phyloP scores from a whole-genome alignment of 148 eudicot genomes.

The Hydrangea macrophylla region DNA sequence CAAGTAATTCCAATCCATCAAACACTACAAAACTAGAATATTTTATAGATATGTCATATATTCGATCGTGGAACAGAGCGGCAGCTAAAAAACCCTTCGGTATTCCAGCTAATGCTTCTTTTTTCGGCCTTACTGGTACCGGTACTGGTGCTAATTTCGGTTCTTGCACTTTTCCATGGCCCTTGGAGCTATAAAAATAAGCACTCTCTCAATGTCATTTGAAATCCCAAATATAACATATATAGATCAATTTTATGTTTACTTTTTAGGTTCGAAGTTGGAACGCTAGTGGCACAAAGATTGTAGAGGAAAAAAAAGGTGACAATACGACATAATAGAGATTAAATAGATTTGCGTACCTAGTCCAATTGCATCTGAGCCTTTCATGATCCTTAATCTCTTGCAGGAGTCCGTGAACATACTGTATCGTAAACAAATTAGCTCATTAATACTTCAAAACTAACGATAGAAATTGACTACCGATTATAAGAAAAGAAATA shows the following conservation, averaged over 20 bases:
- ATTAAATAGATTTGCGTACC: constrained; percentile 19
- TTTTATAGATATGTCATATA: not conserved
- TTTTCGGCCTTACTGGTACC: not conserved
- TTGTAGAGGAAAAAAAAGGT: not conserved
- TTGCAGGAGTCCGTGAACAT: constrained; percentile 47
- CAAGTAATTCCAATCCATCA: constrained; percentile 7
- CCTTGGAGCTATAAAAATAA: constrained; percentile 51
- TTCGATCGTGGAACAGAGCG: not conserved
- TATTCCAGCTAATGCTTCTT: not conserved
- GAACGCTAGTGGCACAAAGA: no score
- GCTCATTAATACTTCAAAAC: not conserved
- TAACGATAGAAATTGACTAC: not conserved
- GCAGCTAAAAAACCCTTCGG: constrained; percentile 14
- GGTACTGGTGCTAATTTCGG: constrained; percentile 16
- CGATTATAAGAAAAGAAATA: not conserved
- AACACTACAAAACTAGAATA: constrained; percentile 7
- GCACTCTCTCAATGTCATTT: not conserved
- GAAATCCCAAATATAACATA: not conserved
- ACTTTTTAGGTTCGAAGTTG: no score
- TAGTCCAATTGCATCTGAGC: constrained; percentile 60
- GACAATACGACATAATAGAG: not conserved
- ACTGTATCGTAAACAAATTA: constrained; percentile 15
- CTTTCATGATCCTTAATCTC: constrained; percentile 62
- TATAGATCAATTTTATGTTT: not conserved
- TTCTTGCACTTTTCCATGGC: constrained; percentile 39